Evolutionary conservation across 2,329 filamentous ascomycete species (phyloP), one percentile per base, ranked within the genome.

Genomic region (Penicillium sclerotiorum): DNA sequence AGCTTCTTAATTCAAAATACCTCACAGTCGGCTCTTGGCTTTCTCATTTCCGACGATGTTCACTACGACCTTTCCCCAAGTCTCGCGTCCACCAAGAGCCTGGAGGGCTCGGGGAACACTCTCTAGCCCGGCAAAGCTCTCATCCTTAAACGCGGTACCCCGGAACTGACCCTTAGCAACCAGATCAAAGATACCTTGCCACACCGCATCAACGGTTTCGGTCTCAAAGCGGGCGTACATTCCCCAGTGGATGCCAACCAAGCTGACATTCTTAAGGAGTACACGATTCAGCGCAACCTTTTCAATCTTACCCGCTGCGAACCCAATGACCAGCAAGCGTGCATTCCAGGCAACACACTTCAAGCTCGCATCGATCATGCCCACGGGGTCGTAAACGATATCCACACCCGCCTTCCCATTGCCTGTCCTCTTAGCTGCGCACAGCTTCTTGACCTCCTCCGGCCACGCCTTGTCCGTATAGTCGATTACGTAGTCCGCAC

Each of bases 261-360:
- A 77, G 56, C 85, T 87, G 56, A 96, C 93, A 69, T 96, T 96
- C 81, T 96, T 97, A 60, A 97, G 75, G 55, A 96, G 73, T 21
- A 96, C 90, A 70, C 93, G 87, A 71, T 97, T 97, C 77, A 95
- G 85, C 11, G 91, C 88, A 35, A 97, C 84, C 75, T 94, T 95
- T 73, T 97, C 93, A 59, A 96, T 96, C 43, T 78, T 79, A 0
- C 90, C 90, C 0, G 86, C 89, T 0, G 92, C 91, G 67, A 96
- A 97, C 0, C 93, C 93, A 59, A 97, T 86, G 5, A 97, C 84
- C 36, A 96, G 74, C 47, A 97, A 80, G 11, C 92, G 82, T 1
- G 89, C 93, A 70, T 96, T 96, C 92, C 91, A 97, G 3, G 90
- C 88, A 3, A 88, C 89, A 74, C 93, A 96, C 73, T 95, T 96